phyloP scores from a whole-genome alignment of 371 early-diverging fungal species.

The Mucor piriformis region DNA sequence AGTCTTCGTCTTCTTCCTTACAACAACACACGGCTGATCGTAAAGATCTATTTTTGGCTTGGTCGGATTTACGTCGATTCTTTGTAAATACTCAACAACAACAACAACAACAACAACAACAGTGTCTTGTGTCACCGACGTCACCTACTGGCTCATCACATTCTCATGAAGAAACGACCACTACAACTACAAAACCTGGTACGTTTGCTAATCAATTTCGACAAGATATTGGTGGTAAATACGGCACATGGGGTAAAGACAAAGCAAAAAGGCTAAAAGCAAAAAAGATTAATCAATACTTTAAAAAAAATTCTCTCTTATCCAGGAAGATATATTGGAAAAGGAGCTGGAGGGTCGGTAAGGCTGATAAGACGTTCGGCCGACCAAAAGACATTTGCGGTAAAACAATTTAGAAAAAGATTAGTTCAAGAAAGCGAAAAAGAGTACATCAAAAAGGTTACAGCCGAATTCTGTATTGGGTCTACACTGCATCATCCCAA shows the following conservation, averaged over 20 bases:
- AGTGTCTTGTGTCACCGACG: slow-evolving; percentile 3
- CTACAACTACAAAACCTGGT: slow-evolving; percentile 8
- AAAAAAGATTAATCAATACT: not conserved
- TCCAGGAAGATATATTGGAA: slow-evolving; percentile 62
- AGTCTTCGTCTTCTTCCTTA: not conserved
- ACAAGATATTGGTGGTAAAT: slow-evolving; percentile 29
- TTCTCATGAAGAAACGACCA: slow-evolving; percentile 13
- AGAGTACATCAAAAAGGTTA: slow-evolving; percentile 77
- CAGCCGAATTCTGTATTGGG: slow-evolving; percentile 81
- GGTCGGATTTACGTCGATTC: slow-evolving; percentile 34
- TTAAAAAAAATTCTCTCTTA: too few species aligned
- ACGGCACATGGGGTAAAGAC: slow-evolving; percentile 37
- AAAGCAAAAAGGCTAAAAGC: not conserved
- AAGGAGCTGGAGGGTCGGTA: slow-evolving; percentile 74
- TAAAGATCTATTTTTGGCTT: slow-evolving; percentile 33
- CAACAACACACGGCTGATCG: slow-evolving; percentile 3
- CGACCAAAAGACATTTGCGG: slow-evolving; percentile 64
- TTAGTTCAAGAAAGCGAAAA: slow-evolving; percentile 66
- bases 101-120: slow-evolving; percentile 16
- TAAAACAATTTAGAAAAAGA: slow-evolving; percentile 78
- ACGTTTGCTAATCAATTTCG: slow-evolving; percentile 40
- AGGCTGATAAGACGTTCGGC: slow-evolving; percentile 54
- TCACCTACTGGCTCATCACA: slow-evolving; percentile 22
- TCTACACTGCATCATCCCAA: slow-evolving; percentile 80
- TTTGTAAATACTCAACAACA: slow-evolving; percentile 30